phyloP scores from a whole-genome alignment of 331 rosid genomes.

The Dryas integrifolia region DNA sequence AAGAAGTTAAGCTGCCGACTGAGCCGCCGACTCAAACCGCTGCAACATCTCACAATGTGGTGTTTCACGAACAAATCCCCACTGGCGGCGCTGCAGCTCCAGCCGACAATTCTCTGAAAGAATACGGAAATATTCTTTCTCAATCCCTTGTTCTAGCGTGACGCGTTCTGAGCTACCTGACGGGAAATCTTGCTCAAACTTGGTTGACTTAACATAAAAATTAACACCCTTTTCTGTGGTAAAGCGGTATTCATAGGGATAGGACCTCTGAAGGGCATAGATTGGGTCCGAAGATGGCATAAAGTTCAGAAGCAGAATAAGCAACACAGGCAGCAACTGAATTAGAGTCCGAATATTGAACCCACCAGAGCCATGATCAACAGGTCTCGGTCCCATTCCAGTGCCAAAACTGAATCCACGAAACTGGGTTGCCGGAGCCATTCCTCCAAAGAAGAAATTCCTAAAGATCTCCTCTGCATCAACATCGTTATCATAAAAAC shows the following conservation, averaged over 20 bases:
- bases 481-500: conserved; percentile 68
- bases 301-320: conserved; percentile 63
- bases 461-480: conserved; percentile 88
- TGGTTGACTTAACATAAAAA: conserved; percentile 68
- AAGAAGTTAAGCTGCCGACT: conserved; percentile 16
- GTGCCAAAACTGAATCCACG: conserved; percentile 76
- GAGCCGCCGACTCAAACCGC: conserved; percentile 47
- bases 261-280: conserved; percentile 48
- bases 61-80: conserved; percentile 78
- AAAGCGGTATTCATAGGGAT: conserved; percentile 63
- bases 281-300: conserved; percentile 81
- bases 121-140: conserved; percentile 66
- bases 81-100: conserved; percentile 85
- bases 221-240: conserved; percentile 73
- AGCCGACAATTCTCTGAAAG: conserved; percentile 76
- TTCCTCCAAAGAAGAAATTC: conserved; percentile 87
- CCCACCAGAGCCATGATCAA: conserved; percentile 64
- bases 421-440: conserved; percentile 70
- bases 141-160: conserved; percentile 51
- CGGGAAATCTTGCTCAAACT: conserved; percentile 66
- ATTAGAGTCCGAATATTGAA: conserved; percentile 52
- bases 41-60: conserved; percentile 79
- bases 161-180: conserved; percentile 38
- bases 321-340: conserved; percentile 72
- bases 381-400: conserved; percentile 57